Base-by-base conservation (phyloP, 2,329 filamentous ascomycete species). In the Paraphaeosphaeria sporulosa region DNA sequence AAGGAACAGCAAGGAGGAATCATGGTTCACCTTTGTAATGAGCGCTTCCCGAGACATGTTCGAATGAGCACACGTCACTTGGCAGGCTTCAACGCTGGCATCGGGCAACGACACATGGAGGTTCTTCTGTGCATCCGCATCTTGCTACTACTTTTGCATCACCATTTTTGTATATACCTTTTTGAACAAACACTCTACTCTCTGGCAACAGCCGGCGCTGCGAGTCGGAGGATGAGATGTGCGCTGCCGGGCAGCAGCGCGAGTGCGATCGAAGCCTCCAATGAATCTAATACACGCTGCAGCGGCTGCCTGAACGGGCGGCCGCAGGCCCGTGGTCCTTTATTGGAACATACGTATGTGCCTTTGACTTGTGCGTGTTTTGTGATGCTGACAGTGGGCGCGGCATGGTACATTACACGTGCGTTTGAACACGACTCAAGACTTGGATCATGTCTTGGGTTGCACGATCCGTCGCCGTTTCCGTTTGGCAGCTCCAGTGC, bases 101-200 rank as follows among this genome's bases (percentile, higher is more conserved):
- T 34, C 44, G 30, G 25, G 23, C 5, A 25, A 27, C 8, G 40
- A 36, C 34, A 12, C 52, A 21, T 47, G 23, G 23, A 30, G 23
- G 27, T 15, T 30, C 21, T 36, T 9, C 7, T 3, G 1, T 47
- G 40, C 12, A 30, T 50, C 9, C 36, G 38, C 23, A 43, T 50
- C 43, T 59, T 53, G 15, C 57, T 30, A 17, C 40, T 51, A 44
- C 30, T 36, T 47, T 25, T 9, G 32, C 50, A 42, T 55, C n/a
- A 34, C 51, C 34, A 34, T 44, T 56, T 64, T 64, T 61, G 56
- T 64, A 60, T 60, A 64, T 64, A 64, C 53, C 3, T 19, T 55
- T 47, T 48, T 48, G 44, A 55, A 36, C 53, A 47, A 44, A 34
- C 21, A 47, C 58, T 57, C 58, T 53, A 60, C 58, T 54, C 58